Base-by-base conservation (phyloP, 75 land plant genomes). In the Pinus albicaulis region DNA sequence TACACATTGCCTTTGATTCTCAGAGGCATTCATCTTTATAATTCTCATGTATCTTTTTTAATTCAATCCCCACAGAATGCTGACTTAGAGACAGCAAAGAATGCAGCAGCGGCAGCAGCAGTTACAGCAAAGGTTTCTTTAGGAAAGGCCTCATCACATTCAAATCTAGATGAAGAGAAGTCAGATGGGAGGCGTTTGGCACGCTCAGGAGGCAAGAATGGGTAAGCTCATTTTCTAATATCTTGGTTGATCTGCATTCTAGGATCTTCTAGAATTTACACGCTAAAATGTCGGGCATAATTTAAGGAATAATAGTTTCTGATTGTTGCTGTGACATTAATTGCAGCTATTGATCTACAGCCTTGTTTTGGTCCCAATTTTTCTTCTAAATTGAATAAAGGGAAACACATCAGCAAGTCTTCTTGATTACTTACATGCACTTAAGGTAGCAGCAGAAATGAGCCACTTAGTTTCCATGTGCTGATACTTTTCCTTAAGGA, bases 71-170 rank as follows among this genome's bases (percentile, higher is more conserved):
- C 25, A 28, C 81, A 82, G 83, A 73, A 69, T 36, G 82, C 81
- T 34, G 82, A 79, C 44, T 34, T 72, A 48, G 82, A 81, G 56
- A 24, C 57, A 20, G 82, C 63, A 36, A 79, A 76, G 48, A 17
- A 31, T 57, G 63, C 80, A 41, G 66, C 74, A 13, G 36, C 56
- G 2, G 52, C 71, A 6, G 44, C 71, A 16, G 71, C 14, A 3
- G 71, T 68, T 68, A 36, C 71, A 8, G 23, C 71, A 36, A 68
- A 36, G n/a, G 15, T 14, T 52, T 69, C 48, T 69, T 55, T 55
- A 65, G 80, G 57, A 26, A 81, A 78, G 48, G 59, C 52, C 65
- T 52, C 74, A 70, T 58, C 36, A 16, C 52, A 77, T n/a, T 52
- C 60, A 76, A 78, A 59, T 63, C 55, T 56, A 26, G 81, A 80